Percentiles rank a stretch among this genome's conserved stretches.
These are phyloP conservation scores for Eimeria tenella DNA, from an alignment of 169 alveolate species.

Conservation along the genomic window DNA sequence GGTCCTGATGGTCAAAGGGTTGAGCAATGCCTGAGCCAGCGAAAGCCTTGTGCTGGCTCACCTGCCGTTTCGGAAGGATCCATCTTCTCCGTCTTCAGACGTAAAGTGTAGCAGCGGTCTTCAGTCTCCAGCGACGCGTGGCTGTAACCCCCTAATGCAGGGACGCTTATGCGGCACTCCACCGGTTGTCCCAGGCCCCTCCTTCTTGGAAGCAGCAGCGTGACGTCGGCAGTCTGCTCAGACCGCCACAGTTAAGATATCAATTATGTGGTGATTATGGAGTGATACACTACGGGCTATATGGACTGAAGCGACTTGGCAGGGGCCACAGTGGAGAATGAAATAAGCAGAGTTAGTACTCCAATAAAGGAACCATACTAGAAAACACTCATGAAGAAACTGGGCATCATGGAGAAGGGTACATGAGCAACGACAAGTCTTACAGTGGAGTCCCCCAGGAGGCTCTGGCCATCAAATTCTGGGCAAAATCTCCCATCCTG, in stretches of 20 bases:
- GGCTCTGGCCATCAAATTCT: conserved; percentile 85
- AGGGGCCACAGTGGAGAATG: too few relatives aligned
- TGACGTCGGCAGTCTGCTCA: conserved; percentile 54
- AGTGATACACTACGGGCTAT: too few relatives aligned
- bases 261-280: too few relatives aligned
- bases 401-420: not conserved
- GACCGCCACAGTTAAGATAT: not conserved
- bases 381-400: too few relatives aligned
- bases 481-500: conserved; percentile 85
- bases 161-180: conserved; percentile 83
- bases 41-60: not conserved
- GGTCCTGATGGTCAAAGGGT: too few relatives aligned
- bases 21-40: too few relatives aligned
- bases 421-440: not conserved
- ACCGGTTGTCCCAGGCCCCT: conserved; percentile 65
- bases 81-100: conserved; percentile 88
- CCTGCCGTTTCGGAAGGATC: conserved; percentile 84
- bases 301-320: too few relatives aligned
- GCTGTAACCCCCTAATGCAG: conserved; percentile 89
- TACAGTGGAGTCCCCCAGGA: conserved; percentile 80
- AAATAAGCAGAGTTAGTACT: too few relatives aligned
- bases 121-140: conserved; percentile 85
- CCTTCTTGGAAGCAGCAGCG: conserved; percentile 52
- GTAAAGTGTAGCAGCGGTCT: conserved; percentile 85
- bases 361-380: too few relatives aligned